These are phyloP conservation scores for Dicorynia guianensis DNA, from an alignment of 306 rosid genomes.

Conservation along the genomic window DNA sequence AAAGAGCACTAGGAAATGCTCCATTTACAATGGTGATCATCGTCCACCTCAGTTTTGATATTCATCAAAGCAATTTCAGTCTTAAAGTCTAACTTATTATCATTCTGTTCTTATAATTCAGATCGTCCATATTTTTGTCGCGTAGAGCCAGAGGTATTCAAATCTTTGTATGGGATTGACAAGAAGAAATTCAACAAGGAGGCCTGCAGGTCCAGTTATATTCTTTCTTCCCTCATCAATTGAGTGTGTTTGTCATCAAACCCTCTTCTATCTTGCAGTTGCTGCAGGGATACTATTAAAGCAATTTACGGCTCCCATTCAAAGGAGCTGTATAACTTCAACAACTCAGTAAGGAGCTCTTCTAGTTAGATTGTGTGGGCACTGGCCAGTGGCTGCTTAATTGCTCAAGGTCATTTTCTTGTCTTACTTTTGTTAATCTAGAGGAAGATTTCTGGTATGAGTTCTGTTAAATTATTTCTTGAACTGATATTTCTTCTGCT, in stretches of 20 bases:
- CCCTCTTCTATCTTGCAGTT: constrained; percentile 56
- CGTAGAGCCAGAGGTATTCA: constrained; percentile 71
- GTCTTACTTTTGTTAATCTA: constrained; percentile 17
- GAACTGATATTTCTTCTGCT: background rate
- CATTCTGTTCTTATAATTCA: constrained; percentile 35
- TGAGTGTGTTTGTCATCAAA: constrained; percentile 29
- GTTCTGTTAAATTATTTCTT: constrained; percentile 4
- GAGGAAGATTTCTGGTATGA: constrained; percentile 21
- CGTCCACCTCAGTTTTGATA: constrained; percentile 1
- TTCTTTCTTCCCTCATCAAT: background rate
- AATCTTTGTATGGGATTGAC: constrained; percentile 66
- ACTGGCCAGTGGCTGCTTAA: constrained; percentile 26
- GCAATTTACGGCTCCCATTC: constrained; percentile 76
- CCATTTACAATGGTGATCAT: constrained; percentile 72
- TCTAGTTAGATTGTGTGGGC: constrained; percentile 40
- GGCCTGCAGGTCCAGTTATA: constrained; percentile 80
- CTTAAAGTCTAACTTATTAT: background rate
- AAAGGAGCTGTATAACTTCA: constrained; percentile 71
- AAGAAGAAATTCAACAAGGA: constrained; percentile 76
- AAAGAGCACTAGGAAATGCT: constrained; percentile 79
- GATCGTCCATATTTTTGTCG: constrained; percentile 97
- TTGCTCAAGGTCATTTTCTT: constrained; percentile 37
- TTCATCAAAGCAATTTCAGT: constrained; percentile 1
- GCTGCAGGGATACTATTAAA: constrained; percentile 83
- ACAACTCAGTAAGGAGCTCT: constrained; percentile 50